Percentiles rank a stretch among this genome's conserved stretches.
These are phyloP conservation scores for Shiraia bambusicola DNA, from an alignment of 2,329 filamentous ascomycete genomes.

Conservation along the genomic window DNA sequence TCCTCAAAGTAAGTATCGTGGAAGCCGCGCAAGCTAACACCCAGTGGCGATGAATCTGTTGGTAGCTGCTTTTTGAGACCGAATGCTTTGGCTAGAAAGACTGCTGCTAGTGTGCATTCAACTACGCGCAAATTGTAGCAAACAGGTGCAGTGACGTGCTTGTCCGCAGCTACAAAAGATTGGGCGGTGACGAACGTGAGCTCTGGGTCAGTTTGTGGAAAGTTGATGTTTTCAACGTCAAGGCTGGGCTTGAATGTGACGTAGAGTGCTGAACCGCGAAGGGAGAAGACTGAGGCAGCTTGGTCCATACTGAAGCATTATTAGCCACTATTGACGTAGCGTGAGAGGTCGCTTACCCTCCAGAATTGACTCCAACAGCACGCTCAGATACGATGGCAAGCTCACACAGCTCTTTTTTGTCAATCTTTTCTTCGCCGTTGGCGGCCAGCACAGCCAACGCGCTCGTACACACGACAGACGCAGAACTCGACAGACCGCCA, in stretches of 20 bases:
- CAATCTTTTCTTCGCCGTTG: conserved; percentile 74
- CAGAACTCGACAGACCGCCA: conserved; percentile 89
- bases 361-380: conserved; percentile 92
- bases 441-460: conserved; percentile 85
- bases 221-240: conserved; percentile 72
- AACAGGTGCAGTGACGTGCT: conserved; percentile 87
- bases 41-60: conserved; percentile 77
- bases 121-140: conserved; percentile 97
- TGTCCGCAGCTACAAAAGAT: conserved; percentile 90
- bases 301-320: conserved; percentile 78
- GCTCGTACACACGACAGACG: conserved; percentile 88
- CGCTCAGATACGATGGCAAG: conserved; percentile 93
- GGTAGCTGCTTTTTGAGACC: conserved; percentile 63
- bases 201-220: conserved; percentile 79
- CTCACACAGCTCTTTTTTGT: conserved; percentile 91
- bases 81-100: conserved; percentile 62
- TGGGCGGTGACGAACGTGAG: conserved; percentile 92
- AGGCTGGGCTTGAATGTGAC: conserved; percentile 85
- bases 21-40: conserved; percentile 80
- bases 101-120: conserved; percentile 86
- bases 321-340: conserved; percentile 18
- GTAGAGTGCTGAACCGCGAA: conserved; percentile 81
- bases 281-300: conserved; percentile 89
- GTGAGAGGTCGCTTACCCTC: conserved; percentile 62
- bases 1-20: conserved; percentile 76